These are phyloP conservation scores for Cordyceps militaris DNA, from an alignment of 2,329 filamentous ascomycete genomes.

Conservation along the genomic window DNA sequence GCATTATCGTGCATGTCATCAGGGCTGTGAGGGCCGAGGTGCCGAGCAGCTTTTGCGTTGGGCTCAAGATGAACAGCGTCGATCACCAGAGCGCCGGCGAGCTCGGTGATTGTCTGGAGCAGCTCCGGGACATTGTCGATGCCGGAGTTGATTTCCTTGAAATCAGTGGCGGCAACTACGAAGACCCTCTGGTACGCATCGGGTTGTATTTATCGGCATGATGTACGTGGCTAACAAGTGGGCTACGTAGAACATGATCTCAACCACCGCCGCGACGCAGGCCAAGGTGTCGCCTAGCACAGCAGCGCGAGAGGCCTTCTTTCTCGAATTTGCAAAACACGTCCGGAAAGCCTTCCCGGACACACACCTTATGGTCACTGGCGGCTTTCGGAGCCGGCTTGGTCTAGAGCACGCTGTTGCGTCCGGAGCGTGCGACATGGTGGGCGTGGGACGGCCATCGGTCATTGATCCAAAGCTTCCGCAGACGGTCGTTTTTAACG, in stretches of 20 bases:
- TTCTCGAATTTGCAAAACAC: neutral
- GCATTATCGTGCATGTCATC: slow-evolving; percentile 39
- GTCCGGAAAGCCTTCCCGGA: neutral
- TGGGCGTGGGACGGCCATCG: neutral
- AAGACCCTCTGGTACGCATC: slow-evolving; percentile 28
- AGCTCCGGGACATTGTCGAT: slow-evolving; percentile 39
- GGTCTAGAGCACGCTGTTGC: neutral
- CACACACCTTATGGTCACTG: neutral
- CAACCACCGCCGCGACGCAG: neutral
- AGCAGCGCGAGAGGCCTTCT: neutral
- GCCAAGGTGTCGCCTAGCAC: neutral
- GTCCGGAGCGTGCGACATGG: neutral
- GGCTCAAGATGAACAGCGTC: slow-evolving; percentile 53
- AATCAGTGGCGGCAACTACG: slow-evolving; percentile 51
- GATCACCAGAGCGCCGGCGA: slow-evolving; percentile 45
- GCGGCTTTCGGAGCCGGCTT: neutral
- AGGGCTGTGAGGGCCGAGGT: slow-evolving; percentile 28
- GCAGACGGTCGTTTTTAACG: neutral
- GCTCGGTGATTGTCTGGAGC: slow-evolving; percentile 46
- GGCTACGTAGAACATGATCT: neutral
- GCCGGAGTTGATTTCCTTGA: slow-evolving; percentile 55
- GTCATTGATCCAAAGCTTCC: neutral
- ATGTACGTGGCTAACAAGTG: neutral
- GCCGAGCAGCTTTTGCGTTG: slow-evolving; percentile 35
- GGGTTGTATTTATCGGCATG: too few relatives aligned